Base-by-base conservation (phyloP, 306 rosid genomes). In the Acacia acuminata region DNA sequence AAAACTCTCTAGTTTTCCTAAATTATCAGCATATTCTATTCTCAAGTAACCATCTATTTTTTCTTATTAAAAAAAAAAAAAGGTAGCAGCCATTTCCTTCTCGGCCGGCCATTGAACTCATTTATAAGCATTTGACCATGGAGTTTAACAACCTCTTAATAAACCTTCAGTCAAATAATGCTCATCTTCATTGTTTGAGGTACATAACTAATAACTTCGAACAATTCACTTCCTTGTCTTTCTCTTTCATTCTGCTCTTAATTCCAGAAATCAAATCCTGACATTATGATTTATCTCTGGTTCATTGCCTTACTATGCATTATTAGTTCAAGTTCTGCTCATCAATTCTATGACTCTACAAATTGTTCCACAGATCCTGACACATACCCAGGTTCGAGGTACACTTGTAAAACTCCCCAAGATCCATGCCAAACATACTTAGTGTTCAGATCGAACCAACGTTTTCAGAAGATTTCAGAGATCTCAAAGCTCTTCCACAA, bases 361-460 rank as follows among this genome's bases (percentile, higher is more conserved):
- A 81, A 42, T 38, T 92, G 94, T 73, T 42, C 55, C 58, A 75
- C 85, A 27, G 53, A 70, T 22, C 71, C 70, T 70, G 56, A 63
- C 70, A 79, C 5, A 15, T 2, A 43, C 27, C 83, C 12, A 47
- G 92, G 90, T 53, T 87, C 92, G 64, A 89, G 88, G 60, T 91
- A 89, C 86, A 84, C 77, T 11, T 93, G 93, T 85, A 87, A 84
- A 43, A 78, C 73, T 73, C 72, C 34, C 60, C 84, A 79, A 3
- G 78, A 86, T 22, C 81, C 94, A 77, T 89, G 97, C 88, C 17
- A 15, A 42, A 87, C 97, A 16, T 93, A 77, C 85, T 10, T 91
- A 64, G 91, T 91, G 43, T 93, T 87, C 84, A 84, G 91, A 84
- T 89, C 92, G 1, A 91, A 85, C 30, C 69, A 22, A n/a, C 32